Percentiles rank a stretch among this genome's conserved stretches.
These are phyloP conservation scores for Tetrahymena elliotti DNA, from an alignment of 73 alveolate genomes.

Conservation along the genomic window DNA sequence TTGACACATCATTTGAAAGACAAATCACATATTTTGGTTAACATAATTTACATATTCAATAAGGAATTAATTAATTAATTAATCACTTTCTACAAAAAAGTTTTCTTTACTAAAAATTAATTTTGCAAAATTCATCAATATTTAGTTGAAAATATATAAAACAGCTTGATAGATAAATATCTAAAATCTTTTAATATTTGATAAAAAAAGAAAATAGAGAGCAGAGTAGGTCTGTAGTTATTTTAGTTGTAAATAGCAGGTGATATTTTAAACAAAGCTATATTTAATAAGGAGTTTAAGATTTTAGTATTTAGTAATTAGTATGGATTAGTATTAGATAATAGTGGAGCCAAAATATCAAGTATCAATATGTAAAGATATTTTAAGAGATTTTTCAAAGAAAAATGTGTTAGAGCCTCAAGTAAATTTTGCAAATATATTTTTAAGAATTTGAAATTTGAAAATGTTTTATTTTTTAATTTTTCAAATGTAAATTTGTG, in stretches of 20 bases:
- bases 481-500: too few species aligned
- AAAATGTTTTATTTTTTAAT: too few species aligned
- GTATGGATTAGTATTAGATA: not conserved
- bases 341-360: not conserved
- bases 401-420: not conserved
- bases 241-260: not conserved
- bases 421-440: not conserved
- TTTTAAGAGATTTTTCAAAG: not conserved
- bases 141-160: not conserved
- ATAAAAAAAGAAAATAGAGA: not conserved
- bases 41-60: not conserved
- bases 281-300: not conserved
- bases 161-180: not conserved
- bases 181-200: not conserved
- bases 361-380: not conserved
- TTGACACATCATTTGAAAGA: not conserved
- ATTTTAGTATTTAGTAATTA: not conserved
- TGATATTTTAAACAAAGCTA: too few species aligned
- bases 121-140: not conserved
- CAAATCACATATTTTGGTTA: not conserved
- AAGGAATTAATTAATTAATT: not conserved
- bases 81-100: not conserved
- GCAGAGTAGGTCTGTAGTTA: not conserved
- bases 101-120: not conserved
- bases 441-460: not conserved